Conservation (phyloP, 2,329 filamentous ascomycete species). For the Pseudogymnoascus sp. region DNA sequence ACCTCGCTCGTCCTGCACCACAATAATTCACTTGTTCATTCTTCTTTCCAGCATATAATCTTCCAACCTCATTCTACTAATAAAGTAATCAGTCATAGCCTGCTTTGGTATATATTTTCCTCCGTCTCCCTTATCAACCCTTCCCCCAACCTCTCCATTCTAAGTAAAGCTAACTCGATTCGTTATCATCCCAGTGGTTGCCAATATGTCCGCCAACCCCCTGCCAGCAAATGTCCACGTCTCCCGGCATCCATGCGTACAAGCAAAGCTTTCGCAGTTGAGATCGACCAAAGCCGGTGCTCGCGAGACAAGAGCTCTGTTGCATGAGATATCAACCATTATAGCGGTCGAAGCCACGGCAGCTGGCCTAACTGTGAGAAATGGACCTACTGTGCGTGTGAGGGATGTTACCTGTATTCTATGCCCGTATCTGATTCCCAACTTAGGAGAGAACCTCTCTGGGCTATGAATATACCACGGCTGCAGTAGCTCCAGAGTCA, state of each 20-base stretch:
- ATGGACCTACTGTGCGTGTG: constrained; percentile 52
- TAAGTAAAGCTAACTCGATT: background rate
- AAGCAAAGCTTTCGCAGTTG: constrained; percentile 82
- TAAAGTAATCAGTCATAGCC: background rate
- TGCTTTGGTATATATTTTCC: background rate
- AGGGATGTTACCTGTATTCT: background rate
- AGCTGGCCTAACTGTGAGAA: constrained; percentile 45
- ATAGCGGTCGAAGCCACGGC: constrained; percentile 74
- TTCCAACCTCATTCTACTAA: background rate
- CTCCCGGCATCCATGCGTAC: constrained; percentile 76
- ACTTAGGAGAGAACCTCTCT: constrained; percentile 67
- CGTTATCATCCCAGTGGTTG: background rate
- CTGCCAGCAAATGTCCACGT: constrained; percentile 61
- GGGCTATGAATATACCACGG: constrained; percentile 63
- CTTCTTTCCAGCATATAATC: background rate
- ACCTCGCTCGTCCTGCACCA: background rate
- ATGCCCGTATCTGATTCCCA: background rate
- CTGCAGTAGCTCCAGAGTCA: constrained; percentile 49
- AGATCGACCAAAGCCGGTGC: constrained; percentile 62
- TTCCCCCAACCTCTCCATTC: constrained; percentile 10
- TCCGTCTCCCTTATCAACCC: background rate
- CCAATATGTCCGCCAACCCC: constrained; percentile 20
- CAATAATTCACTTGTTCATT: background rate
- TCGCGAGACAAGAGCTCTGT: constrained; percentile 68
- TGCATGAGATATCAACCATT: constrained; percentile 80